phyloP scores from a whole-genome alignment of 768 basidiomycete genomes.

The Lepiota venenata region DNA sequence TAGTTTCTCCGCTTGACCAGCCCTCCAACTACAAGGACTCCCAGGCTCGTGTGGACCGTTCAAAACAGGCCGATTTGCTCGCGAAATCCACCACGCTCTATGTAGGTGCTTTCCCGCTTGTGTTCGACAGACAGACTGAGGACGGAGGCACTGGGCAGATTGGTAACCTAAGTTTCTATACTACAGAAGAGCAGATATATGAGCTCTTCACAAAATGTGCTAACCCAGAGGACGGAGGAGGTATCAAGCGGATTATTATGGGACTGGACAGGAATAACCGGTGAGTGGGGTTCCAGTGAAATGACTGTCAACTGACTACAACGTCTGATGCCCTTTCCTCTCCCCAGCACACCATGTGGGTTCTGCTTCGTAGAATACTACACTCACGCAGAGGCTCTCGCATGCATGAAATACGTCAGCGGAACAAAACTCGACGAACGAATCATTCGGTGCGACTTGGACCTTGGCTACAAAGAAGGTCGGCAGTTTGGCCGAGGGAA shows the following conservation, averaged over 20 bases:
- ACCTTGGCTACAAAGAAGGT: slow-evolving; percentile 94
- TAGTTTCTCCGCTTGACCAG: slow-evolving; percentile 82
- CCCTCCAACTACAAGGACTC: slow-evolving; percentile 98
- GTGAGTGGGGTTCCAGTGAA: slow-evolving; percentile 33
- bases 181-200: slow-evolving; percentile 95
- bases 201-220: slow-evolving; percentile 91
- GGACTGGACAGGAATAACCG: slow-evolving; percentile 88
- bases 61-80: slow-evolving; percentile 77
- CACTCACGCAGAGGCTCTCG: slow-evolving; percentile 89
- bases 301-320: background rate
- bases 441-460: slow-evolving; percentile 96
- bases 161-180: slow-evolving; percentile 92
- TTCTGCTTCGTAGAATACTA: slow-evolving; percentile 98
- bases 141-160: slow-evolving; percentile 44
- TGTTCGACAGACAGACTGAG: background rate
- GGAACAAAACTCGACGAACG: slow-evolving; percentile 99
- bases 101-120: slow-evolving; percentile 46
- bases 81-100: slow-evolving; percentile 87
- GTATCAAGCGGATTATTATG: slow-evolving; percentile 94
- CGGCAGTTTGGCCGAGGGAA: slow-evolving; percentile 97
- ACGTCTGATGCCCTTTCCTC: slow-evolving; percentile 14
- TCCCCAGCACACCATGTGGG: slow-evolving; percentile 78
- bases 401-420: slow-evolving; percentile 89
- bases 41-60: slow-evolving; percentile 74
- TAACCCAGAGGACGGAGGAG: slow-evolving; percentile 81